These are phyloP conservation scores for Gynochthodes officinalis DNA, from an alignment of 257 asterid species.

Conservation along the genomic window DNA sequence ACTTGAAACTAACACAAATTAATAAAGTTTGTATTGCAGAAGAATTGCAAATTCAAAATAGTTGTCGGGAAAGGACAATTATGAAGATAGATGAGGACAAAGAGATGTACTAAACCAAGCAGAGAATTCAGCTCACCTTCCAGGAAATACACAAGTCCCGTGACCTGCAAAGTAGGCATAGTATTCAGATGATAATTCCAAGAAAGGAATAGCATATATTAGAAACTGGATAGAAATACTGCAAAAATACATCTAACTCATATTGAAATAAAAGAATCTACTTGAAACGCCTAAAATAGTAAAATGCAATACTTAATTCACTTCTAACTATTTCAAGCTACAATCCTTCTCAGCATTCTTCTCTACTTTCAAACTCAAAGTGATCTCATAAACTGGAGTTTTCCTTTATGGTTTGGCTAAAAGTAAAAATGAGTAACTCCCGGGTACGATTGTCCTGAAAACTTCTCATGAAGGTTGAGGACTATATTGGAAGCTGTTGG, in stretches of 20 bases:
- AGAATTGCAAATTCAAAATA: slow-evolving; percentile 2
- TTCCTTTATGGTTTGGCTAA: not conserved
- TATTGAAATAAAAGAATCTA: not conserved
- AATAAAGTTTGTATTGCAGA: not conserved
- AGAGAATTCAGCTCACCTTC: slow-evolving; percentile 64
- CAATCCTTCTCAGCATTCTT: not conserved
- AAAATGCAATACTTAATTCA: not conserved
- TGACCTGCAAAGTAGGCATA: slow-evolving; percentile 67
- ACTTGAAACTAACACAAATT: not conserved
- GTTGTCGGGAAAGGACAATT: slow-evolving; percentile 26
- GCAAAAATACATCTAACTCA: not conserved
- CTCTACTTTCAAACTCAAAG: not conserved
- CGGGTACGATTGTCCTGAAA: not conserved
- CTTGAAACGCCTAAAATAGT: not conserved
- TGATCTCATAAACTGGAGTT: not conserved
- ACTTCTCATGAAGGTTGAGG: not conserved
- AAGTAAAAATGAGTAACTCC: not conserved
- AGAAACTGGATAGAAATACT: slow-evolving; percentile 20
- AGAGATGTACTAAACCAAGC: slow-evolving; percentile 18
- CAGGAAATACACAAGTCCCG: slow-evolving; percentile 89
- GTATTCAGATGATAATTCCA: slow-evolving; percentile 25
- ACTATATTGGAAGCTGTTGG: not conserved
- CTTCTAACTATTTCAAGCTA: not conserved
- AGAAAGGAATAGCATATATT: slow-evolving; percentile 2
- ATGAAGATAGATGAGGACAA: slow-evolving; percentile 33